Percentiles rank a stretch among this genome's conserved stretches.
phyloP scores from a whole-genome alignment of 2,329 filamentous ascomycete species.

The Cryphonectria naterciae region DNA sequence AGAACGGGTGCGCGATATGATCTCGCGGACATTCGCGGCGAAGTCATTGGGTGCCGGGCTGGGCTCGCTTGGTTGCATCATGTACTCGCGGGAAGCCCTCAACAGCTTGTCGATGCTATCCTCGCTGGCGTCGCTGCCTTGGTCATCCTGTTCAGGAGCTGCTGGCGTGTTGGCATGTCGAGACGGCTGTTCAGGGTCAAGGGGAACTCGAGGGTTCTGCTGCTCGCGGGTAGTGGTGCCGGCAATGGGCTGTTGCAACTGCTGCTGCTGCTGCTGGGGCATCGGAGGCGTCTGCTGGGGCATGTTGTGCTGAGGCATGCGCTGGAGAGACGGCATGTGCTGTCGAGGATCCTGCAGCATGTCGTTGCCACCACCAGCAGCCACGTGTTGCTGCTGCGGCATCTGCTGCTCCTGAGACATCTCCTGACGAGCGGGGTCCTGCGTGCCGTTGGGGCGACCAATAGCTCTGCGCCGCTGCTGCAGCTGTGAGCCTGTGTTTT shows the following conservation, averaged over 20 bases:
- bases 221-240: too few relatives aligned
- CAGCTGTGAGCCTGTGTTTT: neutral
- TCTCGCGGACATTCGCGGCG: neutral
- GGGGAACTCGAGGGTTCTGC: neutral
- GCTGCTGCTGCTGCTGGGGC: too few relatives aligned
- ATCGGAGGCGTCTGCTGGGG: neutral
- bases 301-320: neutral
- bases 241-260: neutral
- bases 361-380: neutral
- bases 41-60: neutral
- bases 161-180: neutral
- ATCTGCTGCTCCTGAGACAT: neutral
- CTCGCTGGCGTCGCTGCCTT: neutral
- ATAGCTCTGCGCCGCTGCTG: neutral
- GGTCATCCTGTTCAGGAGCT: neutral
- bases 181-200: neutral
- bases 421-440: neutral
- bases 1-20: neutral
- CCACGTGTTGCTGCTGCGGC: neutral
- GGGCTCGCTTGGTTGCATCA: neutral
- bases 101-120: neutral
- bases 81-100: neutral
- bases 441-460: neutral
- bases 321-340: neutral
- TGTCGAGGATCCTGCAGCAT: neutral